These are phyloP conservation scores for Diplodia corticola DNA, from an alignment of 2,329 filamentous ascomycete species.

Conservation along the genomic window DNA sequence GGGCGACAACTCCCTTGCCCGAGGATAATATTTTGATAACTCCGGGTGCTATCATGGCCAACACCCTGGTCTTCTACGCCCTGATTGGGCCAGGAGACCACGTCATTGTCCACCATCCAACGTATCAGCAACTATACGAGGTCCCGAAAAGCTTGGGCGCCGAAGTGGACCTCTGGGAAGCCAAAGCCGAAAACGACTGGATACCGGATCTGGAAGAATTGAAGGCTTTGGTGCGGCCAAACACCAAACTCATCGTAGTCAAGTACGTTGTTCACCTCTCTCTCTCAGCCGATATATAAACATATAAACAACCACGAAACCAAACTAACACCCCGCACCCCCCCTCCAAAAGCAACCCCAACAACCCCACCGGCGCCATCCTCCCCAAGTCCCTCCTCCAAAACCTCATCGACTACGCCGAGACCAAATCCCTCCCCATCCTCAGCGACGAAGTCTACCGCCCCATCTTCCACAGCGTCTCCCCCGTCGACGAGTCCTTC, in stretches of 20 bases:
- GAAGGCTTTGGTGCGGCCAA: constrained; percentile 62
- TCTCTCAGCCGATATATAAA: too few relatives aligned
- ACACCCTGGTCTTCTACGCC: constrained; percentile 75
- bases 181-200: constrained; percentile 65
- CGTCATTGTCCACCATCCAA: constrained; percentile 83
- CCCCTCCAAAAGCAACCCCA: constrained; percentile 69
- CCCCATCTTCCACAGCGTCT: constrained; percentile 74
- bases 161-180: constrained; percentile 74
- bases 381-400: constrained; percentile 62
- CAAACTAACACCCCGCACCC: constrained; percentile 21
- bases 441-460: constrained; percentile 81
- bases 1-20: constrained; percentile 46
- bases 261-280: constrained; percentile 42
- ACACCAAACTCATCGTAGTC: constrained; percentile 71
- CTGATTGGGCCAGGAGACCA: constrained; percentile 74
- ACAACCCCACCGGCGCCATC: constrained; percentile 74
- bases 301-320: background rate
- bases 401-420: constrained; percentile 64
- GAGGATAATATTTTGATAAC: constrained; percentile 71
- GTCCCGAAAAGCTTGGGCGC: constrained; percentile 74
- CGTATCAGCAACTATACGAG: constrained; percentile 80
- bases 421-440: constrained; percentile 57
- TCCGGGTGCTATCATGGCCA: constrained; percentile 80
- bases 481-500: constrained; percentile 53
- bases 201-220: constrained; percentile 67